Evolutionary conservation across 2,329 filamentous ascomycete species (phyloP).

Genomic region (Tolypocladium pustulatum): DNA sequence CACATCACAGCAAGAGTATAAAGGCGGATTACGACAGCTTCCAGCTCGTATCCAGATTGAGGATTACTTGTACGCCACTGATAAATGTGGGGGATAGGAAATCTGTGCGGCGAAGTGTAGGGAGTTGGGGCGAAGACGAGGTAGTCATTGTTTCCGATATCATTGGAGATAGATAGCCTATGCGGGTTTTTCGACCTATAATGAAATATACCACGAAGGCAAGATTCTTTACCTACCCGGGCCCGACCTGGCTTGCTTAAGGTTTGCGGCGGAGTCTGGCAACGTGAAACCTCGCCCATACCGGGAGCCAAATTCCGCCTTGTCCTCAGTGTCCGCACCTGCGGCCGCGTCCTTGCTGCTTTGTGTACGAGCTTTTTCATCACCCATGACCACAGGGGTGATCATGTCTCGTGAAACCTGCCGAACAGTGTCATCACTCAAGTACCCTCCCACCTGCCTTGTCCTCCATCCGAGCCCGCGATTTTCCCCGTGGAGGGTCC

Average conservation of each 20-base stretch:
- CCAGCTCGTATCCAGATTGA: no score
- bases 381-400: background rate
- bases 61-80: no score
- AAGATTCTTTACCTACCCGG: background rate
- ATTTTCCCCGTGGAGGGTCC: conserved; percentile 7
- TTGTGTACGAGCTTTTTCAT: background rate
- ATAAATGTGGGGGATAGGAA: no score
- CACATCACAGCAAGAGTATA: no score
- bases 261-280: background rate
- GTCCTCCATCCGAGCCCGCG: conserved; percentile 5
- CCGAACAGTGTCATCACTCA: conserved; percentile 3
- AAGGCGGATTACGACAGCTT: no score
- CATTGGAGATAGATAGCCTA: no score
- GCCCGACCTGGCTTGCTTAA: background rate
- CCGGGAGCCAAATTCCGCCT: background rate
- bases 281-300: background rate
- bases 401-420: conserved; percentile 3
- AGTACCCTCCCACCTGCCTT: conserved; percentile 6
- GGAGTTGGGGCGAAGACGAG: no score
- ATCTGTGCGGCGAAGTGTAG: no score
- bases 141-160: no score
- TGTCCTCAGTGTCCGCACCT: background rate
- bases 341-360: background rate
- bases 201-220: background rate
- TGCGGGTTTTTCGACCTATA: background rate